phyloP scores from a whole-genome alignment of 2,329 filamentous ascomycete species.

The Aspergillus sp. region DNA sequence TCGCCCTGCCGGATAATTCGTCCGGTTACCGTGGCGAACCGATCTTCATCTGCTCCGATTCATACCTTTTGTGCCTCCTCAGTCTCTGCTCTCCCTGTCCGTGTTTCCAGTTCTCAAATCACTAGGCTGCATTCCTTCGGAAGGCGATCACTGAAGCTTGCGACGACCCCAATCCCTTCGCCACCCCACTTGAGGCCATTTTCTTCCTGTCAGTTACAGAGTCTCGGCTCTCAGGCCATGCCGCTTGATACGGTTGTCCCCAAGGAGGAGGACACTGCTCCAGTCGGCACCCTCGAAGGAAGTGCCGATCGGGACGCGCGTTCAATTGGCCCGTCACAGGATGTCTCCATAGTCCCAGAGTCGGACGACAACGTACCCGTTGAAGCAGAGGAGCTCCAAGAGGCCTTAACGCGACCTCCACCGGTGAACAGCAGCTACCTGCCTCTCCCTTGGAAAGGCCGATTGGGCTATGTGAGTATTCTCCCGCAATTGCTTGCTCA shows the following conservation, averaged over 20 bases:
- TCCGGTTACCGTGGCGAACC: constrained; percentile 28
- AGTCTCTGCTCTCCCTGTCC: neutral
- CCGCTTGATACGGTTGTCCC: neutral
- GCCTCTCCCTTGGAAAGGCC: constrained; percentile 85
- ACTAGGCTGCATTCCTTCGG: constrained; percentile 15
- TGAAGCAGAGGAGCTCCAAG: constrained; percentile 58
- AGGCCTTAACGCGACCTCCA: constrained; percentile 63
- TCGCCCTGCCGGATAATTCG: constrained; percentile 27
- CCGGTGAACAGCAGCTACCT: constrained; percentile 80
- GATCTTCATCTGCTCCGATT: constrained; percentile 5
- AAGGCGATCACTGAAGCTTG: constrained; percentile 12
- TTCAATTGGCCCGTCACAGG: constrained; percentile 21
- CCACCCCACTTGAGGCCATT: constrained; percentile 5
- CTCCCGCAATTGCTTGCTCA: neutral
- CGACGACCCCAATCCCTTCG: constrained; percentile 3
- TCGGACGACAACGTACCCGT: constrained; percentile 52
- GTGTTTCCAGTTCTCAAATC: neutral
- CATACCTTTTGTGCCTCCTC: neutral
- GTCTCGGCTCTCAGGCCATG: neutral
- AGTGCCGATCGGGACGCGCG: neutral
- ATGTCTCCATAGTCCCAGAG: constrained; percentile 49
- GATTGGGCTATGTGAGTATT: constrained; percentile 76
- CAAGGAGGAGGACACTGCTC: neutral
- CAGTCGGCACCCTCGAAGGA: neutral
- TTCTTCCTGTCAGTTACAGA: neutral